Base-by-base conservation (phyloP, 176 grass and related monocot species). In the Aegilops longissima region DNA sequence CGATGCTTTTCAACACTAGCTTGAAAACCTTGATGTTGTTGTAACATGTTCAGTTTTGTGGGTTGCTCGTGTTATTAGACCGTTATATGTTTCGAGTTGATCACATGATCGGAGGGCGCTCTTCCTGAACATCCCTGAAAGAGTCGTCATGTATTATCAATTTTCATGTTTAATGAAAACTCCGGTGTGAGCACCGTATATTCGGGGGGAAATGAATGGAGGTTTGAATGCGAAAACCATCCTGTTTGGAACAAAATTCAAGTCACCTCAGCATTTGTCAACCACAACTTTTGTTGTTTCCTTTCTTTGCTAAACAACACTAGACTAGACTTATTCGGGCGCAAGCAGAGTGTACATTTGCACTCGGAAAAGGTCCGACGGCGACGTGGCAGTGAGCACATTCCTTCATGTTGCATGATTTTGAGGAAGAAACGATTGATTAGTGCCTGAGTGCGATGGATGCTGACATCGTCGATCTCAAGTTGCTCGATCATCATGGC, bases 301-400 rank as follows among this genome's bases (percentile, higher is more conserved):
- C 6, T 10, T 72, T 44, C 12, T 12, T 18, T 9, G 8, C 18
- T 63, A 29, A 61, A 31, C 8, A 59, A 81, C 58, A 84, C 6
- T 61, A 6, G 54, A 8, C 38, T 39, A 39, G 34, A 89, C 13
- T 30, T 5, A 67, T 91, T 85, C 2, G 7, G 38, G 6, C 38
- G 69, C 82, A 39, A 39, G 38, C 31, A 40, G 76, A 89, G 44
- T 29, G 68, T 58, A 33, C 29, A 84, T 69, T 82, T 74, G n/a
- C 86, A 85, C 66, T 88, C 62, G 16, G 76, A 77, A 76, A 76
- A 85, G 70, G 64, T 90, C 86, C 56, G 10, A 71, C 1, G 12
- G 12, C 82, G 64, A 86, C 18, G 72, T 83, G 88, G 64, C 65
- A 2, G 65, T 21, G 78, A 18, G 1, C 9, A 56, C 65, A 79